Evolutionary conservation across 352 stramenopile genomes (phyloP).

Genomic region (Globisporangium nagaii): DNA sequence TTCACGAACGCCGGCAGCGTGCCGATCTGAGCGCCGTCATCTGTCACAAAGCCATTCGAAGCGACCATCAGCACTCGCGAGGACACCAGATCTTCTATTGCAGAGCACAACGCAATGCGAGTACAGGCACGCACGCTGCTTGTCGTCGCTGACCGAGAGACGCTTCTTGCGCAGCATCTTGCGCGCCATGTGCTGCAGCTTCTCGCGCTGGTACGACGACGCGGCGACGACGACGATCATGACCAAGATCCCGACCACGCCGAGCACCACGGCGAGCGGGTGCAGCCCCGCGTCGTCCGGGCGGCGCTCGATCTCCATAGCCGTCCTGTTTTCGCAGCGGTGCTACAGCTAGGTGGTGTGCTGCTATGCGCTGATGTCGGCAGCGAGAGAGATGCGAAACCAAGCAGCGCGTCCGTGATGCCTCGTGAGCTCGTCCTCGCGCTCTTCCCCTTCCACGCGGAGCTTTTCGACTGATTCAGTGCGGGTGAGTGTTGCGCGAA

Average conservation of each 20-base stretch:
- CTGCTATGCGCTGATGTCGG: neutral
- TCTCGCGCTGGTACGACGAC: constrained; percentile 76
- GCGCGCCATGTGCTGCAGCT: constrained; percentile 74
- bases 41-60: no score
- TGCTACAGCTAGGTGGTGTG: neutral
- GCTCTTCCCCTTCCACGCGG: constrained; percentile 4
- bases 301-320: constrained; percentile 15
- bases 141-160: constrained; percentile 33
- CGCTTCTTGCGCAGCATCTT: constrained; percentile 73
- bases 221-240: constrained; percentile 62
- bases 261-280: constrained; percentile 59
- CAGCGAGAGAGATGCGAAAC: neutral
- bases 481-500: constrained; percentile 1
- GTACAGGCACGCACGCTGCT: constrained; percentile 23
- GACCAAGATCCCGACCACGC: constrained; percentile 47
- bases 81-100: no score
- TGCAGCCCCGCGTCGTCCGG: constrained; percentile 32
- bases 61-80: no score
- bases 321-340: neutral
- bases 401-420: neutral
- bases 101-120: neutral
- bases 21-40: constrained; percentile 21
- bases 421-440: neutral
- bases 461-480: constrained; percentile 3
- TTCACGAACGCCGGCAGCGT: constrained; percentile 61